phyloP scores from a whole-genome alignment of 2,329 filamentous ascomycete species.

The Colletotrichum sp. region DNA sequence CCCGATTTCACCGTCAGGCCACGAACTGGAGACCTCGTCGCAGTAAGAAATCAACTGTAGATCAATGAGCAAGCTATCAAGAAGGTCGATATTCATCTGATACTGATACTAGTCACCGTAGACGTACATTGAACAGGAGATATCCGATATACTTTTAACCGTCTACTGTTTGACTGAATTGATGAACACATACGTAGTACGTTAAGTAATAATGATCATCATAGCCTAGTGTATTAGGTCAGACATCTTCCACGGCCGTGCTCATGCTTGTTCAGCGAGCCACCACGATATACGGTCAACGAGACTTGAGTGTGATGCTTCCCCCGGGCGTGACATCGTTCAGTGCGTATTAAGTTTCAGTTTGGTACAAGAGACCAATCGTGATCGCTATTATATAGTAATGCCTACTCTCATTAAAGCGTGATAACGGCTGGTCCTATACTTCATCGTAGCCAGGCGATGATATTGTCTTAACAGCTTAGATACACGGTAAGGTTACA shows the following conservation, averaged over 20 bases:
- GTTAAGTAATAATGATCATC: no score
- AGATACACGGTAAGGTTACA: background rate
- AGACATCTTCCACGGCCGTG: background rate
- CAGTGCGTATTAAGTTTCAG: background rate
- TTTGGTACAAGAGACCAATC: background rate
- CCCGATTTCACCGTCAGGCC: background rate
- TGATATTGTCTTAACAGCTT: background rate
- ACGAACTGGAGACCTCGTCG: background rate
- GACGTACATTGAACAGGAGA: accelerated
- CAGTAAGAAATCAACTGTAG: background rate
- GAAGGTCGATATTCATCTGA: background rate
- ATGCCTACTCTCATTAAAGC: background rate
- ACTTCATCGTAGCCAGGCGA: background rate
- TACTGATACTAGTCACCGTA: accelerated
- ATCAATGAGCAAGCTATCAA: background rate
- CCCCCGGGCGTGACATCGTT: accelerated
- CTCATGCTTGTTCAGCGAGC: background rate
- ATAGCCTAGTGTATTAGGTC: background rate
- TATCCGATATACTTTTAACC: accelerated
- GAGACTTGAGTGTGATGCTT: accelerated
- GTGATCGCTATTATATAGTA: background rate
- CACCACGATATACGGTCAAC: background rate
- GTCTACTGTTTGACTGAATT: background rate
- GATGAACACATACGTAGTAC: background rate
- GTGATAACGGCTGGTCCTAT: background rate